Percentiles rank a stretch among this genome's conserved stretches.
Evolutionary conservation across 352 stramenopile genomes (phyloP).

Genomic region (Globisporangium irregulare): DNA sequence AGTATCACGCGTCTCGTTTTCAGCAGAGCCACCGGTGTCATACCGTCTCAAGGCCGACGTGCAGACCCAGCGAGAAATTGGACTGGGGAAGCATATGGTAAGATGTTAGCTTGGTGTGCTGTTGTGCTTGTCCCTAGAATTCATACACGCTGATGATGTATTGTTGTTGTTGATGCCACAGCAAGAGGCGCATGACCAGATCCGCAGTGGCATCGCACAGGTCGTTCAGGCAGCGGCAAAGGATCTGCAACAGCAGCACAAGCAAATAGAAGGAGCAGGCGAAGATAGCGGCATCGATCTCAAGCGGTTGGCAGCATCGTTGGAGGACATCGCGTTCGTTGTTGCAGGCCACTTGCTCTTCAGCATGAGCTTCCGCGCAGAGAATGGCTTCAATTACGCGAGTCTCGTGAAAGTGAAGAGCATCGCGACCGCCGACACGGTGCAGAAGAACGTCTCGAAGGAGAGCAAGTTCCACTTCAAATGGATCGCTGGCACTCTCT

Average conservation of each 20-base stretch:
- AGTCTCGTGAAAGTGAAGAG: constrained; percentile 84
- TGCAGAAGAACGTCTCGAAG: constrained; percentile 69
- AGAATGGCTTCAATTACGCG: constrained; percentile 78
- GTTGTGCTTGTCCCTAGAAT: background rate
- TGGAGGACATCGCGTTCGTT: constrained; percentile 79
- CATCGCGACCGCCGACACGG: constrained; percentile 44
- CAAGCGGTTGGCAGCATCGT: constrained; percentile 36
- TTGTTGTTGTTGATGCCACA: constrained; percentile 21
- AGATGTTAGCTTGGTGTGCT: background rate
- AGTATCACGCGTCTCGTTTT: constrained; percentile 9
- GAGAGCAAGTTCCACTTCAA: constrained; percentile 87
- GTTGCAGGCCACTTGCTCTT: constrained; percentile 73
- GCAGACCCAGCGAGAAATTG: constrained; percentile 55
- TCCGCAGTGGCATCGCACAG: constrained; percentile 52
- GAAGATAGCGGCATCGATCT: constrained; percentile 27
- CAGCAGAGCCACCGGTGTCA: constrained; percentile 17
- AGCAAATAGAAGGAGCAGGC: background rate
- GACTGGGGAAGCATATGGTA: constrained; percentile 78
- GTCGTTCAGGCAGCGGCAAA: constrained; percentile 32
- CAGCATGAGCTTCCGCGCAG: constrained; percentile 74
- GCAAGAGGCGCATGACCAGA: constrained; percentile 59
- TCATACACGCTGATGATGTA: background rate
- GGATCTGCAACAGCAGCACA: constrained; percentile 16
- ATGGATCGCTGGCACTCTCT: constrained; percentile 95
- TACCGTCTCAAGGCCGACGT: constrained; percentile 36